These are phyloP conservation scores for Knoxia roxburghii DNA, from an alignment of 257 asterid species.

Conservation along the genomic window DNA sequence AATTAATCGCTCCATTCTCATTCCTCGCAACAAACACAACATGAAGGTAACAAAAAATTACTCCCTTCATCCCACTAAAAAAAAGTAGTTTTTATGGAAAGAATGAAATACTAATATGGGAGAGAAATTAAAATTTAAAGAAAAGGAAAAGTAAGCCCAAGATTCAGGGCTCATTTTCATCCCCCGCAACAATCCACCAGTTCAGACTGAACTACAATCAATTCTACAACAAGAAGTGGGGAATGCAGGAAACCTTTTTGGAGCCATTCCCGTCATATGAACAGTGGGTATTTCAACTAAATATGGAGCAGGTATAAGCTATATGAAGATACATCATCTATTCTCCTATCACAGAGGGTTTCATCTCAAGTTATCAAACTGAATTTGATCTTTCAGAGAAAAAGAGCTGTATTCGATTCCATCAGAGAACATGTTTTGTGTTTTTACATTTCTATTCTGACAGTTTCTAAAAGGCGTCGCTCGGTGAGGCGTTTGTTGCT, in stretches of 20 bases:
- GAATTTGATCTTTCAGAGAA: background rate
- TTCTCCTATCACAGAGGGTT: background rate
- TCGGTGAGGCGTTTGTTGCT: conserved; percentile 5
- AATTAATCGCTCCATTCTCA: no score
- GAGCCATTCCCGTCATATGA: conserved; percentile 2
- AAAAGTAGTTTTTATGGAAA: no score
- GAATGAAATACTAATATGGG: no score
- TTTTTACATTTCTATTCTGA: background rate
- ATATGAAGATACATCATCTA: background rate
- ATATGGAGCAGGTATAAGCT: background rate
- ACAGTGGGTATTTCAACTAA: conserved; percentile 2
- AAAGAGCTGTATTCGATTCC: background rate
- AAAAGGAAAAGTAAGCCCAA: no score
- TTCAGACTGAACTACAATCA: background rate
- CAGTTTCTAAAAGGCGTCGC: background rate
- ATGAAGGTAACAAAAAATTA: no score
- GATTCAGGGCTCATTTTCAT: background rate
- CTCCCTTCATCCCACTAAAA: no score
- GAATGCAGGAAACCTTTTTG: conserved; percentile 2
- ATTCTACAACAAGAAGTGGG: background rate
- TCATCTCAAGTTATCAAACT: background rate
- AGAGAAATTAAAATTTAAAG: no score
- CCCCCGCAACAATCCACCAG: background rate
- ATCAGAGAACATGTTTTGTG: background rate
- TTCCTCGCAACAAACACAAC: no score